phyloP scores from a whole-genome alignment of 331 rosid genomes.

The Acacia pycnantha region DNA sequence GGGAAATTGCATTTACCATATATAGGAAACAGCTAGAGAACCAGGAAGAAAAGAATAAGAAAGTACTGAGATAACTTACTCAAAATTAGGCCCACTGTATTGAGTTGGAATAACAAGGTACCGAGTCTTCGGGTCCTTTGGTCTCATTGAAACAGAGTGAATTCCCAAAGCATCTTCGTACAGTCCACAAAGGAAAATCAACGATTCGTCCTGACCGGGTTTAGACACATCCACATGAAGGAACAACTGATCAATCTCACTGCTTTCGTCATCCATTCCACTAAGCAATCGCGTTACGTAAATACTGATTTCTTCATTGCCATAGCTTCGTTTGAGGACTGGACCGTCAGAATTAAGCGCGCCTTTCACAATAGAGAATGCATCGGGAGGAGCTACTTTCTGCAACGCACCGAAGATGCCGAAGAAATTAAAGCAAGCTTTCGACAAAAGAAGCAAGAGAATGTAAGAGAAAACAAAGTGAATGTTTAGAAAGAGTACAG shows the following conservation, averaged over 20 bases:
- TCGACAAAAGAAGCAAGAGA: neutral
- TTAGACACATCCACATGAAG: slow-evolving; percentile 75
- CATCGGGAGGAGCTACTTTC: slow-evolving; percentile 79
- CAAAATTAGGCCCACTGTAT: slow-evolving; percentile 68
- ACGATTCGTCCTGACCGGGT: slow-evolving; percentile 54
- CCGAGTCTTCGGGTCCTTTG: slow-evolving; percentile 37
- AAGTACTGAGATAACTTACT: slow-evolving; percentile 39
- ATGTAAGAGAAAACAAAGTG: neutral
- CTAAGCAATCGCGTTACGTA: slow-evolving; percentile 65
- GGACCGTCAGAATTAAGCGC: slow-evolving; percentile 74
- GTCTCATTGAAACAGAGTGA: slow-evolving; percentile 83
- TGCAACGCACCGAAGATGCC: slow-evolving; percentile 11
- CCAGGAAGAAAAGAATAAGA: neutral
- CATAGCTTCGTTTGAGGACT: slow-evolving; percentile 60
- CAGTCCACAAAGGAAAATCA: slow-evolving; percentile 73
- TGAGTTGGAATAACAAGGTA: slow-evolving; percentile 44
- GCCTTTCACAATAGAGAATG: slow-evolving; percentile 70
- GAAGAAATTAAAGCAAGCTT: neutral
- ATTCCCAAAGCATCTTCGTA: slow-evolving; percentile 94
- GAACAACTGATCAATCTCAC: slow-evolving; percentile 66
- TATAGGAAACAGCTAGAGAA: neutral
- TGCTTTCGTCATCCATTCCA: slow-evolving; percentile 44
- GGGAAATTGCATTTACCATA: neutral
- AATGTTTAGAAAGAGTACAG: slow-evolving; percentile 37
- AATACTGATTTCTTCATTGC: slow-evolving; percentile 64